Percentiles rank a stretch among this genome's conserved stretches.
Conservation (phyloP, 164 flowering plant genomes). For the Aristolochia californica region DNA sequence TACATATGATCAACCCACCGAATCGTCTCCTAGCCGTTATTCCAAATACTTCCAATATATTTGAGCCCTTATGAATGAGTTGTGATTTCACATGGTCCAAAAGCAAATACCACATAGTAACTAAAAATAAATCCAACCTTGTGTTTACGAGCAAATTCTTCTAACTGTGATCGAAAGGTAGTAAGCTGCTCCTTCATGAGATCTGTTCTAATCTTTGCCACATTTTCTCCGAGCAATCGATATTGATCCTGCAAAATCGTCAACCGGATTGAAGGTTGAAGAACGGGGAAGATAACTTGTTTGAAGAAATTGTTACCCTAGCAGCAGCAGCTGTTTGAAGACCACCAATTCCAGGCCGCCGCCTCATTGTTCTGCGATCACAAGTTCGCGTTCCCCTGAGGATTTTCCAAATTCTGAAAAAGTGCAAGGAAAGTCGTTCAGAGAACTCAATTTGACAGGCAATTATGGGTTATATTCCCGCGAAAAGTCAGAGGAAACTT, state of each 20-base stretch:
- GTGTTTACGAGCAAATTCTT: constrained; percentile 95
- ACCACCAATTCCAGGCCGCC: constrained; percentile 38
- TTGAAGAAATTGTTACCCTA: constrained; percentile 15
- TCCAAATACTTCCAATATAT: no score
- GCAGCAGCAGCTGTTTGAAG: constrained; percentile 34
- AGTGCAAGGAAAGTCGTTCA: no score
- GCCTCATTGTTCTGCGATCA: constrained; percentile 16
- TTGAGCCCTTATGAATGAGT: no score
- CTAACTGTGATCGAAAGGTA: constrained; percentile 85
- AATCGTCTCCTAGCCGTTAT: no score
- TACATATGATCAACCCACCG: no score
- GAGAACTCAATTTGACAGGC: no score
- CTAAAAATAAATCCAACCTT: constrained; percentile 36
- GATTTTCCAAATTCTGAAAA: no score
- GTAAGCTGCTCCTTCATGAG: constrained; percentile 88
- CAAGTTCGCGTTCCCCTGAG: no score
- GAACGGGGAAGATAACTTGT: neutral
- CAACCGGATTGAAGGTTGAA: neutral
- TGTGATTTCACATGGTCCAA: neutral
- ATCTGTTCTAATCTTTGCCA: constrained; percentile 82
- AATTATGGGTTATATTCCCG: no score
- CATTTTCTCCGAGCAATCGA: constrained; percentile 87
- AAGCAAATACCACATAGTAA: neutral
- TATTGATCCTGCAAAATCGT: constrained; percentile 58
- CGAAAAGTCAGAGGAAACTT: no score